These are phyloP conservation scores for Fraxinus greggii DNA, from an alignment of 305 asterid species.

Conservation along the genomic window DNA sequence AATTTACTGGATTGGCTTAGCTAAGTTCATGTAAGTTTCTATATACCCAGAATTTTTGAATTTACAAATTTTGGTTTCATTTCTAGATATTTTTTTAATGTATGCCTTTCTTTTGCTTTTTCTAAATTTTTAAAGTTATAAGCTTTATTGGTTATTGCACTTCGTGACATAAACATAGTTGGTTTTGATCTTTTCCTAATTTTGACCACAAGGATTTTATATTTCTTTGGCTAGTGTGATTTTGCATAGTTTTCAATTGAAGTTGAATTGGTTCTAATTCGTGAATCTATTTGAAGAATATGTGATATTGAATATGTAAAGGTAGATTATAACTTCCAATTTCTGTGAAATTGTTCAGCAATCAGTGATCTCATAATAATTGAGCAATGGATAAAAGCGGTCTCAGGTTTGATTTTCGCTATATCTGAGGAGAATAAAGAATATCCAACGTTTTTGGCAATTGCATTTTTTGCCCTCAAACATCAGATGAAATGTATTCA, in stretches of 20 bases:
- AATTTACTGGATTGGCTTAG: conserved; percentile 8
- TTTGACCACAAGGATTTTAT: background rate
- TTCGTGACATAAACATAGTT: background rate
- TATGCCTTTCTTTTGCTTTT: background rate
- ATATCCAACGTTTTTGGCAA: background rate
- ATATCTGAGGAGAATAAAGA: conserved; percentile 31
- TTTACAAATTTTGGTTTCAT: conserved; percentile 8
- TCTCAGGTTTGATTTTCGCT: conserved; percentile 23
- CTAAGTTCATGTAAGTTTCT: conserved; percentile 33
- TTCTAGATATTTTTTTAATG: background rate
- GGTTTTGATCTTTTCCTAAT: background rate
- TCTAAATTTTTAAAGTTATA: background rate
- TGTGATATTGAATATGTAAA: conserved; percentile 3
- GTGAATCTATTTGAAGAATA: conserved; percentile 10
- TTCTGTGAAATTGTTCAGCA: conserved; percentile 25
- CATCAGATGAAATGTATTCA: background rate
- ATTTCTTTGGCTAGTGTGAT: background rate
- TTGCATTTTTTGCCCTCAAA: background rate
- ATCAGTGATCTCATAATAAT: conserved; percentile 19
- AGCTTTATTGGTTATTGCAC: background rate
- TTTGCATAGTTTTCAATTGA: background rate
- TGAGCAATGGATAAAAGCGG: conserved; percentile 51
- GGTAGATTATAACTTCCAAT: background rate
- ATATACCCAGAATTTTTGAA: conserved; percentile 3
- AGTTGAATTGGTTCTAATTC: background rate